These are phyloP conservation scores for Botrytis cinerea DNA, from an alignment of 2,329 filamentous ascomycete species.

Conservation along the genomic window DNA sequence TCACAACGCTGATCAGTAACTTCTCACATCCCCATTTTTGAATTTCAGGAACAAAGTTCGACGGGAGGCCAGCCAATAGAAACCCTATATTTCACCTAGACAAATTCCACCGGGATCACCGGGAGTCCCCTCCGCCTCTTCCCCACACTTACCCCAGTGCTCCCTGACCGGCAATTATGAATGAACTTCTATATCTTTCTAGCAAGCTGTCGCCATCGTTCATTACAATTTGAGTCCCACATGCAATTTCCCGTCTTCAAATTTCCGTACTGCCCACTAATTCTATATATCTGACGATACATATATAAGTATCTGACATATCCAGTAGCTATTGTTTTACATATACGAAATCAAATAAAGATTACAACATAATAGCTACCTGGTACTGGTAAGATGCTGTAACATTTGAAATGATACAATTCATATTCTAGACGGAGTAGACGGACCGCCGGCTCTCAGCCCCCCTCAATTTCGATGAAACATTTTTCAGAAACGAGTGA, in stretches of 20 bases:
- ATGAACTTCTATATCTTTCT: background rate
- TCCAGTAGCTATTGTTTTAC: background rate
- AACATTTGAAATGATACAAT: background rate
- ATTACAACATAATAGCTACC: background rate
- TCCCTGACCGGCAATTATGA: background rate
- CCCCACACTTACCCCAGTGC: constrained; percentile 1
- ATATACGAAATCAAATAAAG: background rate
- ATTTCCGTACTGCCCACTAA: background rate
- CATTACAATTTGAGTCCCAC: background rate
- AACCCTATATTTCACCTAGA: background rate
- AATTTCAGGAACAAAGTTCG: background rate
- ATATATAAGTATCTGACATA: background rate
- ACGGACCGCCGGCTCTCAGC: constrained; percentile 2
- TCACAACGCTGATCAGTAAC: background rate
- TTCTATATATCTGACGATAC: background rate
- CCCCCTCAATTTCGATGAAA: background rate
- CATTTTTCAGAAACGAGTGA: background rate
- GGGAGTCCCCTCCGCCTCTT: background rate
- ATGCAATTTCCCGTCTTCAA: background rate
- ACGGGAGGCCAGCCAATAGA: background rate
- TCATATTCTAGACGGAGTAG: background rate
- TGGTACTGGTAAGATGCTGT: background rate
- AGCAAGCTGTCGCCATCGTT: background rate
- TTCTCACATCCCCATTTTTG: background rate
- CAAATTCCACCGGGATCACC: background rate